A percentile compares a stretch with the other conserved stretches of the same genome.
Conservation (phyloP, 768 basidiomycete species). For the Boletus pseudopeckii region DNA sequence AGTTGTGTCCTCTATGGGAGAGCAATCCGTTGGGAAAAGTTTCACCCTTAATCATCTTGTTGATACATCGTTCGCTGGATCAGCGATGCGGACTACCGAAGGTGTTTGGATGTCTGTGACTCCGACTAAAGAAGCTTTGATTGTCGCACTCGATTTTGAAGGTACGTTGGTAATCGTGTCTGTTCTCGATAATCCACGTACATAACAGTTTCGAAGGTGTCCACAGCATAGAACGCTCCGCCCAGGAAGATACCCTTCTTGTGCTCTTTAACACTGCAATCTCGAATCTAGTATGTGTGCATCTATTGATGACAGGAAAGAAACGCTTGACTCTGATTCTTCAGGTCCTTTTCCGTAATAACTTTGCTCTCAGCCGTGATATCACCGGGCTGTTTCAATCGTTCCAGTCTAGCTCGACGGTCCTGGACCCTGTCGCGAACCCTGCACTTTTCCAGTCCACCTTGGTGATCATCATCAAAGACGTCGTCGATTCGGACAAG, state of each 20-base stretch:
- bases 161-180: constrained; percentile 30
- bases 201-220: constrained; percentile 41
- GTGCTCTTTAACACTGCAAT: constrained; percentile 66
- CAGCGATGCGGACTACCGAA: constrained; percentile 61
- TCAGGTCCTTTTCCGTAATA: constrained; percentile 63
- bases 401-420: constrained; percentile 53
- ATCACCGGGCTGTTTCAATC: constrained; percentile 60
- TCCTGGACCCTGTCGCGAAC: constrained; percentile 56
- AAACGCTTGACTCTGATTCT: background rate
- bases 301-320: background rate
- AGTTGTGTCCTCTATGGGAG: constrained; percentile 67
- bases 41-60: constrained; percentile 58
- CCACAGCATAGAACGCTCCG: constrained; percentile 59
- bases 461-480: constrained; percentile 64
- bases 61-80: constrained; percentile 63
- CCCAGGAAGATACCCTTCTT: constrained; percentile 61
- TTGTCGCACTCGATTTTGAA: constrained; percentile 68
- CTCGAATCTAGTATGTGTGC: constrained; percentile 50
- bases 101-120: constrained; percentile 68
- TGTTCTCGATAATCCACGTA: background rate
- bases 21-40: constrained; percentile 63
- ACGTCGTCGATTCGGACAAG: constrained; percentile 61
- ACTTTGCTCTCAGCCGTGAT: constrained; percentile 61
- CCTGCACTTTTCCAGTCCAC: constrained; percentile 57
- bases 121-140: constrained; percentile 49